These are phyloP conservation scores for Sordariomycetes sp. DNA, from an alignment of 2,329 filamentous ascomycete species.

Conservation along the genomic window DNA sequence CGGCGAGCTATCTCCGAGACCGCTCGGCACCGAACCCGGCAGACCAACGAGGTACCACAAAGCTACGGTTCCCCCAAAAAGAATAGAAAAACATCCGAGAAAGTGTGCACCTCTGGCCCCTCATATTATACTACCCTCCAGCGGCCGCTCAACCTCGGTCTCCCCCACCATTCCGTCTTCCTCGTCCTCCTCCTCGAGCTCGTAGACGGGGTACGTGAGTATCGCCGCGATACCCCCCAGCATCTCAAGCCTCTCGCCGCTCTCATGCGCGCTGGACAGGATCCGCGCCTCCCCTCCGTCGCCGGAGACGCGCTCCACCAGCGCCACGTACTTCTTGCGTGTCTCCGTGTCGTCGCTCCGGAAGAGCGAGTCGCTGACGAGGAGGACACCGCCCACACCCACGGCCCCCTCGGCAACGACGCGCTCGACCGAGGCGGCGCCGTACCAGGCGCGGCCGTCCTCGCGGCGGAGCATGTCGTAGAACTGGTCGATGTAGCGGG, in stretches of 20 bases:
- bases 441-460: slow-evolving; percentile 85
- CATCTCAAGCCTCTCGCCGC: slow-evolving; percentile 70
- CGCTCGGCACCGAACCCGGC: too few relatives aligned
- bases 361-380: slow-evolving; percentile 83
- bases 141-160: slow-evolving; percentile 6
- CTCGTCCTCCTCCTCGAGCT: slow-evolving; percentile 59
- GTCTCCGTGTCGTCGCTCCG: slow-evolving; percentile 66
- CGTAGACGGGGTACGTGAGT: slow-evolving; percentile 74
- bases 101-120: too few relatives aligned
- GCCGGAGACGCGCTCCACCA: slow-evolving; percentile 80
- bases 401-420: slow-evolving; percentile 83
- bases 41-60: too few relatives aligned
- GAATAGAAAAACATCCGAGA: not conserved
- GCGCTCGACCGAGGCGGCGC: slow-evolving; percentile 64
- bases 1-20: too few relatives aligned
- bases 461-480: slow-evolving; percentile 66
- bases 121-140: slow-evolving; percentile 7
- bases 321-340: slow-evolving; percentile 65
- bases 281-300: slow-evolving; percentile 80
- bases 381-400: slow-evolving; percentile 66
- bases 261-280: slow-evolving; percentile 82
- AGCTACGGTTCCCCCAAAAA: not conserved
- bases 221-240: slow-evolving; percentile 83
- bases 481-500: slow-evolving; percentile 73
- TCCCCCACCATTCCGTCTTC: slow-evolving; percentile 19